These are phyloP conservation scores for Microcyclosporella mali DNA, from an alignment of 2,329 filamentous ascomycete genomes.

Conservation along the genomic window DNA sequence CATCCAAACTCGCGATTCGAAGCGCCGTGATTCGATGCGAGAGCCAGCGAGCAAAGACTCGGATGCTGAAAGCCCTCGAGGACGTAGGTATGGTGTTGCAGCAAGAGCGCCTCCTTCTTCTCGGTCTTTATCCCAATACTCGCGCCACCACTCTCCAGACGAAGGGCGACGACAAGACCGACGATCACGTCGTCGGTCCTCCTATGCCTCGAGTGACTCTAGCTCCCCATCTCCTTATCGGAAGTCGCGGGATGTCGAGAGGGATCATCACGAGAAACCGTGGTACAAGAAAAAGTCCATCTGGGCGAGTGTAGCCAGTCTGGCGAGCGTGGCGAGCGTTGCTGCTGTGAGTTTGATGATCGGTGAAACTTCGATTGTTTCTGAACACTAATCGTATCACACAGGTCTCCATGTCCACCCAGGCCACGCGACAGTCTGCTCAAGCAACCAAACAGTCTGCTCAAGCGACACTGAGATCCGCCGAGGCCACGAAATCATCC, in stretches of 20 bases:
- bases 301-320: constrained; percentile 17
- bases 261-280: constrained; percentile 5
- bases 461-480: constrained; percentile 4
- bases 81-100: neutral
- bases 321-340: constrained; percentile 16
- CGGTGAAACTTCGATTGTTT: neutral
- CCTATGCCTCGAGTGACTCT: constrained; percentile 4
- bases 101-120: neutral
- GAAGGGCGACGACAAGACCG: neutral
- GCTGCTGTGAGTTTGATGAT: constrained; percentile 4
- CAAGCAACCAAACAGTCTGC: constrained; percentile 11
- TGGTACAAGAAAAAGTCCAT: constrained; percentile 23
- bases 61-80: neutral
- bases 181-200: constrained; percentile 1
- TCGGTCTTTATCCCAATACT: neutral
- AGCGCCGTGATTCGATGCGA: too few species aligned
- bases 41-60: too few species aligned
- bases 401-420: constrained; percentile 10
- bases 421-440: constrained; percentile 10
- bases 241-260: constrained; percentile 1
- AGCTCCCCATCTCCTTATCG: constrained; percentile 9
- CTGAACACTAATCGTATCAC: constrained; percentile 3
- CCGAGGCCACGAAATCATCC: constrained; percentile 2
- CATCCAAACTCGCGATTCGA: too few species aligned
- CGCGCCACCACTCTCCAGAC: neutral